phyloP scores from a whole-genome alignment of 2,329 filamentous ascomycete genomes.

The Hortaea werneckii region DNA sequence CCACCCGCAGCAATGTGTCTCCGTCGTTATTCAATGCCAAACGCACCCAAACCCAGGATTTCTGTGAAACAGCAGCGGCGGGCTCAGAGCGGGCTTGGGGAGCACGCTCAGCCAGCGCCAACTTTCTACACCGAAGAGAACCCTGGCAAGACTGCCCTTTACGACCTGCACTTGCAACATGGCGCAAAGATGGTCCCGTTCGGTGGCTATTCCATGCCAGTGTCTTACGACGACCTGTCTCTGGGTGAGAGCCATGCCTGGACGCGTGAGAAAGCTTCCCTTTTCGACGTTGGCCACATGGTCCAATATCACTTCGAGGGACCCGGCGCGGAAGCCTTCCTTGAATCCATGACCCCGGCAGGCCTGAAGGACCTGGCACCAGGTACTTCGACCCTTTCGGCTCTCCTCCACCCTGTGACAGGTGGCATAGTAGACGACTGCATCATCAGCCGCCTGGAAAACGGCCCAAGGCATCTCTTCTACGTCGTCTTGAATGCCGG shows the following conservation, averaged over 20 bases:
- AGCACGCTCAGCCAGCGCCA: constrained; percentile 18
- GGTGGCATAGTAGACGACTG: constrained; percentile 95
- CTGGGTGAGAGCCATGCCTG: constrained; percentile 81
- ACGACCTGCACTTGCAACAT: constrained; percentile 65
- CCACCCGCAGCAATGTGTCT: no score
- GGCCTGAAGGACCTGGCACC: constrained; percentile 53
- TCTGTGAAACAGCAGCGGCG: constrained; percentile 8
- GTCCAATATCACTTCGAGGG: constrained; percentile 77
- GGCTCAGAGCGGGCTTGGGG: constrained; percentile 14
- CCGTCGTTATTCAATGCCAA: no score
- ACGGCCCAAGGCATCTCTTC: constrained; percentile 43
- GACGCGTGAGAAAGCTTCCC: constrained; percentile 74
- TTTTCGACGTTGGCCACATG: constrained; percentile 98
- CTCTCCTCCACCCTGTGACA: constrained; percentile 64
- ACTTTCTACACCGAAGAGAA: constrained; percentile 20
- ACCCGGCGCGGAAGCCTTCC: constrained; percentile 66
- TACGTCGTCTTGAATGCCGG: constrained; percentile 95
- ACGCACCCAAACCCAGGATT: no score
- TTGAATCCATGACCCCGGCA: constrained; percentile 75
- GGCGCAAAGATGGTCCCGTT: constrained; percentile 96
- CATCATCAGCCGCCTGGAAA: constrained; percentile 72
- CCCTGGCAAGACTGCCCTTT: constrained; percentile 53
- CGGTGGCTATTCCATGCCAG: constrained; percentile 83
- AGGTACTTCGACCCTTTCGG: constrained; percentile 73
- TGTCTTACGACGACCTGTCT: constrained; percentile 70